These are phyloP conservation scores for Malus domestica DNA, from an alignment of 306 rosid genomes.

Conservation along the genomic window ASM211411v1 NC_041791.1:35111501-35112000, in stretches of 20 bases:
- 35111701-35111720: conserved; percentile 37
- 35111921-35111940: neutral
- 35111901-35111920: neutral
- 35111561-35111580: conserved; percentile 77
- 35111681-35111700: conserved; percentile 1
- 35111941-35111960: neutral
- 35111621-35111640: conserved; percentile 10
- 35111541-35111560: conserved; percentile 94
- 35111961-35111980: conserved; percentile 1
- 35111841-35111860: neutral
- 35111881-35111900: neutral
- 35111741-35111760: conserved; percentile 92
- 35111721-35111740: conserved; percentile 95
- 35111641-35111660: neutral
- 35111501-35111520: neutral
- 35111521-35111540: conserved; percentile 8
- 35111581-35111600: conserved; percentile 83
- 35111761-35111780: conserved; percentile 94
- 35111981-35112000: conserved; percentile 4
- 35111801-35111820: conserved; percentile 21
- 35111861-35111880: neutral
- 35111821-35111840: neutral
- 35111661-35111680: conserved; percentile 1
- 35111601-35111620: conserved; percentile 6
- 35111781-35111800: conserved; percentile 3